Evolutionary conservation across 1,139 yeast species (phyloP), one percentile per base, ranked within the genome.

Genomic region (Nakaseomyces glabratus): DNA sequence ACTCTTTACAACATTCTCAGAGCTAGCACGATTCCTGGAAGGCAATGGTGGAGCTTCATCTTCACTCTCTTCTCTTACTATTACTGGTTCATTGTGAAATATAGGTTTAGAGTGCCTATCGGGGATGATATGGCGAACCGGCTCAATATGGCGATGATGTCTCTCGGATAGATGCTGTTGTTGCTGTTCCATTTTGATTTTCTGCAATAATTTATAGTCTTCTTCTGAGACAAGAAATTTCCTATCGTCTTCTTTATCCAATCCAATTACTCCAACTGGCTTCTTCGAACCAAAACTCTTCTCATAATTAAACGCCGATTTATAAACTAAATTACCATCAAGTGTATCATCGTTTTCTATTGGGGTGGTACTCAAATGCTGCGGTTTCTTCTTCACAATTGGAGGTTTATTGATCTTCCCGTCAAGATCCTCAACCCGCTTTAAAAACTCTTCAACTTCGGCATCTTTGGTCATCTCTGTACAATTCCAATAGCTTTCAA

Each of bases 261-360:
- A n/a, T 23, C 24, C 9, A 6, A 8, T 24, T 6, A 10, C 17
- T 12, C 6, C 28, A n/a, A 12, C 23, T 12, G 20, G 25, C 17
- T 39, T 39, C 35, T 39, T 42, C 6, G 54, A 49, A 6, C 47
- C 48, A 24, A 49, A 48, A 1, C 60, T 51, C 41, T 51, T 55
- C 21, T 61, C 63, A 40, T 56, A 62, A 36, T 58, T 62, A 35
- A 61, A 62, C 0, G 65, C 65, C 22, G 63, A 58, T 35, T 49
- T 50, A 32, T 52, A 60, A 0, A 52, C 51, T 30, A 60, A 41
- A 4, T 51, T 48, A 14, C 30, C 35, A 4, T 16, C n/a, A 8
- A 15, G 10, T 6, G n/a, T 14, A 18, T 20, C 17, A 4, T 17
- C 28, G 13, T 8, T 19, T 11, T 14, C 8, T 13, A 21, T 35